These are phyloP conservation scores for Malassezia sympodialis DNA, from an alignment of 1,284 basidiomycete species.

Conservation along the genomic window DNA sequence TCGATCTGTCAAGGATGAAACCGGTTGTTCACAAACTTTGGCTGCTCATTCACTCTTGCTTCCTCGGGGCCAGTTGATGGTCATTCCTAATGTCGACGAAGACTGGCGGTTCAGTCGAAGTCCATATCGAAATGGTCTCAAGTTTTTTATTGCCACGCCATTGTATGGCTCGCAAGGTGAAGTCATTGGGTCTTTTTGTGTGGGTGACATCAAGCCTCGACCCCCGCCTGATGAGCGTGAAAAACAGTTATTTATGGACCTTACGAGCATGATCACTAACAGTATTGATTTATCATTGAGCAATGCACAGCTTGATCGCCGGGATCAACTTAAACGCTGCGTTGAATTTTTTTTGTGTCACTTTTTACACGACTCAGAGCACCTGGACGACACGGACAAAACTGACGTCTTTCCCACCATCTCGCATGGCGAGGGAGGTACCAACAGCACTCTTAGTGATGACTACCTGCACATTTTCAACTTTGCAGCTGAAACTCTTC, in stretches of 20 bases:
- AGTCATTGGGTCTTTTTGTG: not conserved
- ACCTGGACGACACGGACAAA: not conserved
- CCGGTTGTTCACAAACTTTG: not conserved
- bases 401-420: not conserved
- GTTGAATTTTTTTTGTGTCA: not conserved
- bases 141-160: not conserved
- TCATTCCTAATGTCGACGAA: not conserved
- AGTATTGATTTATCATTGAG: not conserved
- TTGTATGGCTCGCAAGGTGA: not conserved
- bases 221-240: not conserved
- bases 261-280: not conserved
- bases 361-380: not conserved
- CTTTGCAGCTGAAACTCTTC: slow-evolving; percentile 74
- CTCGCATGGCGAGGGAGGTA: not conserved
- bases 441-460: not conserved
- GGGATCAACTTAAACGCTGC: not conserved
- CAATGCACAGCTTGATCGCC: not conserved
- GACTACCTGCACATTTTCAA: slow-evolving; percentile 59
- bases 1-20: not conserved
- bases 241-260: not conserved
- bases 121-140: not conserved
- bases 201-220: not conserved
- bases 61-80: not conserved
- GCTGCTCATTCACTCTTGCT: not conserved
- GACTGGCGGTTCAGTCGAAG: slow-evolving; percentile 4